These are phyloP conservation scores for Pythium insidiosum DNA, from an alignment of 352 stramenopile genomes.

Conservation along the genomic window DNA sequence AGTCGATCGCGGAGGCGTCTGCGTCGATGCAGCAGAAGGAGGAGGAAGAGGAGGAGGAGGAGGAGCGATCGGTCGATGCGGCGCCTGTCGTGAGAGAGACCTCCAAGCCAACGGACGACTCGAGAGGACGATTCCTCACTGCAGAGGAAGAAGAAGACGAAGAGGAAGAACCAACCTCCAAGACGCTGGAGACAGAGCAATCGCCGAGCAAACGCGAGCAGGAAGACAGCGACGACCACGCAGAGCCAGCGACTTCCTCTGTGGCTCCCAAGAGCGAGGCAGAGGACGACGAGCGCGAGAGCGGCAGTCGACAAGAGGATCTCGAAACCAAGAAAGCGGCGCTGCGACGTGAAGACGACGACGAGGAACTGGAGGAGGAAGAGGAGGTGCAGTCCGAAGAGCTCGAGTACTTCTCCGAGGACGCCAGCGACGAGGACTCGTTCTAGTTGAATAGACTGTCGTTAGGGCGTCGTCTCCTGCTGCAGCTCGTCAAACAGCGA, in stretches of 20 bases:
- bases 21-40: constrained; percentile 17
- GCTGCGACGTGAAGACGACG: constrained; percentile 21
- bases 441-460: constrained; percentile 29
- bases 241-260: not conserved
- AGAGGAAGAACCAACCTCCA: no score
- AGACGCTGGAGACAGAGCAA: no score
- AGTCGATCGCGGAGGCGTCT: constrained; percentile 30
- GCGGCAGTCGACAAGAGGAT: constrained; percentile 19
- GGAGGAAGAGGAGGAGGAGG: constrained; percentile 1
- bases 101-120: not conserved
- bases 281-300: constrained; percentile 1
- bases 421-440: constrained; percentile 72
- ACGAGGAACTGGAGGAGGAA: constrained; percentile 26
- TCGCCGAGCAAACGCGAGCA: not conserved
- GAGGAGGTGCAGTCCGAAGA: constrained; percentile 72
- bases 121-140: constrained; percentile 2
- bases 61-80: constrained; percentile 8
- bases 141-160: constrained; percentile 8
- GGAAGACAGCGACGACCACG: not conserved
- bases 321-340: constrained; percentile 28
- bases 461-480: constrained; percentile 29
- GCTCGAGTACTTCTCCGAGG: constrained; percentile 79
- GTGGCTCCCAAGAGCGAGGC: not conserved
- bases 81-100: not conserved
- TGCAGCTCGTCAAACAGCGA: constrained; percentile 70